These are phyloP conservation scores for Cyberlindnera saturnus DNA, from an alignment of 805 yeast genomes.

Conservation along the genomic window DNA sequence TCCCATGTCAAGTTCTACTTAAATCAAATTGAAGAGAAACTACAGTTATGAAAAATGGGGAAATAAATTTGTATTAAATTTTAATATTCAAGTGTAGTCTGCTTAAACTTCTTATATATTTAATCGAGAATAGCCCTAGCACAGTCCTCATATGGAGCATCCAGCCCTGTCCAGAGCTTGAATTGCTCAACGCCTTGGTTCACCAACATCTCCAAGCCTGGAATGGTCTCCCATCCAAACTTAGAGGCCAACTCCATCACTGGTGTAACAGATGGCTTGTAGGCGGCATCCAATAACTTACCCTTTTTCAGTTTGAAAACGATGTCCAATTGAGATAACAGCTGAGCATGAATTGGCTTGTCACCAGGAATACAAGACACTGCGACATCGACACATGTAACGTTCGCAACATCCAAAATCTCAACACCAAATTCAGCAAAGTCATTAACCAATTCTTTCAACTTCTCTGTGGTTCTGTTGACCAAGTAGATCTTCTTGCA, in stretches of 20 bases:
- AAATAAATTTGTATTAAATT: neutral
- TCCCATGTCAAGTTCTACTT: constrained; percentile 21
- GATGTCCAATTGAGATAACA: constrained; percentile 43
- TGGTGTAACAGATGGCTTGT: constrained; percentile 84
- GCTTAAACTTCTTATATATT: neutral
- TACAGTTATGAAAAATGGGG: constrained; percentile 7
- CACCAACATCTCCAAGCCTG: constrained; percentile 89
- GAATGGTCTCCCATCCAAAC: constrained; percentile 72
- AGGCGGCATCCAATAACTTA: constrained; percentile 82
- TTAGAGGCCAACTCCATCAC: constrained; percentile 72
- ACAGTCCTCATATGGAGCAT: constrained; percentile 57
- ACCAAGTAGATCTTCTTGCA: constrained; percentile 69
- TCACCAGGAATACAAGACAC: constrained; percentile 86
- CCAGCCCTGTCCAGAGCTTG: constrained; percentile 61
- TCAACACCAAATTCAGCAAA: constrained; percentile 56
- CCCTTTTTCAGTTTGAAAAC: constrained; percentile 37
- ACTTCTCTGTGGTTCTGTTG: constrained; percentile 71
- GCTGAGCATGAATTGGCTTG: constrained; percentile 50
- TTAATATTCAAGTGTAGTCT: neutral
- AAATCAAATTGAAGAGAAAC: constrained; percentile 22
- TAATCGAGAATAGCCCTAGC: constrained; percentile 46
- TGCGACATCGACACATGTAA: constrained; percentile 44
- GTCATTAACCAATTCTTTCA: constrained; percentile 47
- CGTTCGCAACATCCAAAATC: constrained; percentile 41
- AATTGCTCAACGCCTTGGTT: constrained; percentile 92